Percentiles rank a stretch among this genome's conserved stretches.
These are phyloP conservation scores for Backusella liffmaniae DNA, from an alignment of 192 early-diverging fungal species.

Conservation along the genomic window DNA sequence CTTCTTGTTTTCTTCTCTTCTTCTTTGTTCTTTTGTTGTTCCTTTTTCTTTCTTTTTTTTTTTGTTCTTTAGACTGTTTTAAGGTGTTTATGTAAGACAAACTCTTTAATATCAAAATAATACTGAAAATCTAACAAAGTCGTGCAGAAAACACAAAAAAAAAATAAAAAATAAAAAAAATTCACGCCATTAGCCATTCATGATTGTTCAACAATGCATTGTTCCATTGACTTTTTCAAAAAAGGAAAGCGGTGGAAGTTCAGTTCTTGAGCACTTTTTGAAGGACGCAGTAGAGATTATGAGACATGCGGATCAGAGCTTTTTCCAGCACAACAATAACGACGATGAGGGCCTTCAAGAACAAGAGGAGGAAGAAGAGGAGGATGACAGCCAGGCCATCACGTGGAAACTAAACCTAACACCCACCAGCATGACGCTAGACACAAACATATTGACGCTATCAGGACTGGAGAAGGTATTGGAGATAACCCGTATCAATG, in stretches of 20 bases:
- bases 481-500: constrained; percentile 31
- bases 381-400: constrained; percentile 23
- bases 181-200: not conserved
- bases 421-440: constrained; percentile 33
- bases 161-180: not conserved
- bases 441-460: constrained; percentile 35
- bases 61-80: not conserved
- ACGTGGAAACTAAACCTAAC: constrained; percentile 40
- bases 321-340: not conserved
- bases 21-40: not conserved
- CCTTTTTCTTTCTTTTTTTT: not conserved
- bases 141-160: not conserved
- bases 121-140: not conserved
- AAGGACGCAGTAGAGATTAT: not conserved
- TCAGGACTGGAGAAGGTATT: constrained; percentile 35
- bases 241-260: not conserved
- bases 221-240: constrained; percentile 8
- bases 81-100: not conserved
- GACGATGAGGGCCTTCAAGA: not conserved
- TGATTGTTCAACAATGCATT: not conserved
- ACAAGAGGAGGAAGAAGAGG: not conserved
- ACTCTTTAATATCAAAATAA: not conserved
- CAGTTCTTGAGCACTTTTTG: constrained; percentile 6
- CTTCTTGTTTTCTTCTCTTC: not conserved
- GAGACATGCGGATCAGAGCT: constrained; percentile 1